phyloP scores from a whole-genome alignment of 2,329 filamentous ascomycete species.

The Colletotrichum neosansevieriae region DNA sequence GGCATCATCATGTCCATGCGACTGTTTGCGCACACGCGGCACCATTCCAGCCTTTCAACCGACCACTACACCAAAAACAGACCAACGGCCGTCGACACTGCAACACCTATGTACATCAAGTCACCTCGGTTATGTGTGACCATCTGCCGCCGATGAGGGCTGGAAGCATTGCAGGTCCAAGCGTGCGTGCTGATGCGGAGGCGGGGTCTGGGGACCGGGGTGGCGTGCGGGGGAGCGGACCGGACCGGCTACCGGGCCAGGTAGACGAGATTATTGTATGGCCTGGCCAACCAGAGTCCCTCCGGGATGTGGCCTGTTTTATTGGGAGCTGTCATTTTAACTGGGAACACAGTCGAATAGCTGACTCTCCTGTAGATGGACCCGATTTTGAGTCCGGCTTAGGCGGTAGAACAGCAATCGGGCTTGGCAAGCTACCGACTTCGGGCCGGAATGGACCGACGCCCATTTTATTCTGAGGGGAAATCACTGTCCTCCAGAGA shows the following conservation, averaged over 20 bases:
- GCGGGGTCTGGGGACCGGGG: constrained; percentile 23
- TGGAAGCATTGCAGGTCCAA: background rate
- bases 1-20: background rate
- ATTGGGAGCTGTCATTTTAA: background rate
- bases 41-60: background rate
- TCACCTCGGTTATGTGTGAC: background rate
- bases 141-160: background rate
- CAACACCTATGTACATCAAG: background rate
- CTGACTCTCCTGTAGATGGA: background rate
- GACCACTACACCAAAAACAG: constrained; percentile 8
- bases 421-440: constrained; percentile 8
- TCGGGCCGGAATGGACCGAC: constrained; percentile 15
- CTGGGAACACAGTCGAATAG: background rate
- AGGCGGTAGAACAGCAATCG: background rate
- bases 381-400: constrained; percentile 4
- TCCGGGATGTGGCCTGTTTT: background rate
- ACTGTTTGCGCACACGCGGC: background rate
- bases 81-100: background rate
- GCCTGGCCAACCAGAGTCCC: background rate
- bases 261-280: background rate
- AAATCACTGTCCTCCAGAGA: background rate
- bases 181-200: constrained; percentile 21
- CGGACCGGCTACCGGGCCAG: constrained; percentile 32
- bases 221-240: constrained; percentile 29
- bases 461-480: background rate